phyloP scores from a whole-genome alignment of 2,329 filamentous ascomycete species.

The Colletotrichum viniferum region DNA sequence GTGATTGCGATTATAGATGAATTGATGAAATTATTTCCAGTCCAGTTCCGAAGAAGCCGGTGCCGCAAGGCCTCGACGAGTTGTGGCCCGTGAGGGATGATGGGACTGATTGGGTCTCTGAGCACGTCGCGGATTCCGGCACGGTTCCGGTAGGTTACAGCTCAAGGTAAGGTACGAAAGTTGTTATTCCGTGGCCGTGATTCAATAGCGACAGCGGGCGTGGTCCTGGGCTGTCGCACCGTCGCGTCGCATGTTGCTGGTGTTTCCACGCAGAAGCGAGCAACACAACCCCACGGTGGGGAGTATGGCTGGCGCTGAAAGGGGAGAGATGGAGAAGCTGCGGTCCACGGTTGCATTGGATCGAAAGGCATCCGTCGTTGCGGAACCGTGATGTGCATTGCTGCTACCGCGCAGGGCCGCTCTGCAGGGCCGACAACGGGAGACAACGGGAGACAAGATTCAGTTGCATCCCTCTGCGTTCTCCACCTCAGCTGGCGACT shows the following conservation, averaged over 20 bases:
- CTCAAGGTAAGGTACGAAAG: neutral
- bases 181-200: neutral
- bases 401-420: neutral
- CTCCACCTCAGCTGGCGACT: neutral
- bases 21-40: neutral
- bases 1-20: neutral
- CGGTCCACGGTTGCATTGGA: slow-evolving; percentile 1
- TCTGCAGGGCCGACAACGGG: neutral
- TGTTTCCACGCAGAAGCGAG: neutral
- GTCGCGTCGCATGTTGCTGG: neutral
- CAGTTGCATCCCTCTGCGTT: neutral
- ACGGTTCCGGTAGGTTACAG: neutral
- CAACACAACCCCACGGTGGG: neutral
- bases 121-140: neutral
- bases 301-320: neutral
- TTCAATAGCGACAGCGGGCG: neutral
- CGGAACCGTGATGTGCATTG: slow-evolving; percentile 2
- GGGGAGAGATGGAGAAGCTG: neutral
- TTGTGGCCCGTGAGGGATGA: neutral
- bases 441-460: neutral
- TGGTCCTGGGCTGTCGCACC: neutral
- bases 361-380: neutral
- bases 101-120: neutral
- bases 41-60: slow-evolving; percentile 1
- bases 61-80: neutral